phyloP scores from a whole-genome alignment of 106 monocot species.

The Dendrobium officinale region DNA sequence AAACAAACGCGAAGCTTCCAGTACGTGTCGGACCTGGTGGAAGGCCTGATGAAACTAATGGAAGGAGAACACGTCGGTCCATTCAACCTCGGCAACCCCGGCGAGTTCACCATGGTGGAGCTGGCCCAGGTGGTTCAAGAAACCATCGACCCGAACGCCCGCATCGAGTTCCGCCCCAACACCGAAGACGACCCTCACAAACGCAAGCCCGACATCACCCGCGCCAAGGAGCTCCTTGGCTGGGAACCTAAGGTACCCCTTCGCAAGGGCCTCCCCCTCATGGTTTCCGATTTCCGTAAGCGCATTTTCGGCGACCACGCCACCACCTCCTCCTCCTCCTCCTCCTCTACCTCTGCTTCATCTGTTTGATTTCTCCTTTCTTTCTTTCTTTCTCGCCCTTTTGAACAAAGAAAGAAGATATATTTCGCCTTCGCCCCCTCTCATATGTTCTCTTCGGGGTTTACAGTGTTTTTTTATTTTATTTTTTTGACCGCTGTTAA shows the following conservation, averaged over 20 bases:
- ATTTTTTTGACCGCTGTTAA: too few species aligned
- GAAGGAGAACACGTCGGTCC: conserved; percentile 87
- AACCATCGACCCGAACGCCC: conserved; percentile 66
- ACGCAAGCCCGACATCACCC: conserved; percentile 74
- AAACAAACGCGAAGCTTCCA: conserved; percentile 93
- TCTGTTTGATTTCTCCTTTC: neutral
- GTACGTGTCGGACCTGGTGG: conserved; percentile 85
- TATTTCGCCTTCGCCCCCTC: too few species aligned
- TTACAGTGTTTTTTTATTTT: too few species aligned
- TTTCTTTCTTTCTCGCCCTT: too few species aligned
- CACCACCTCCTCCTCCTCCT: neutral
- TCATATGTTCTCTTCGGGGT: too few species aligned
- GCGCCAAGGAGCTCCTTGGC: conserved; percentile 63
- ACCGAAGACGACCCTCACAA: conserved; percentile 88
- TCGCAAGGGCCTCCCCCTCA: conserved; percentile 62
- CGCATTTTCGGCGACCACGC: conserved; percentile 58
- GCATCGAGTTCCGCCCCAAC: conserved; percentile 67
- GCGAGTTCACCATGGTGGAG: conserved; percentile 98
- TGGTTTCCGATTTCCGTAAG: conserved; percentile 79
- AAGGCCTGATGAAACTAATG: conserved; percentile 72
- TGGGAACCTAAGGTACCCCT: conserved; percentile 78
- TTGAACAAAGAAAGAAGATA: too few species aligned
- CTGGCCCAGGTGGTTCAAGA: conserved; percentile 84
- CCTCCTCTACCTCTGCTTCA: neutral
- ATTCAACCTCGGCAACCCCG: conserved; percentile 96